Percentiles rank a stretch among this genome's conserved stretches.
These are phyloP conservation scores for Taxawa tesnikishii DNA, from an alignment of 2,329 filamentous ascomycete species.

Conservation along the genomic window DNA sequence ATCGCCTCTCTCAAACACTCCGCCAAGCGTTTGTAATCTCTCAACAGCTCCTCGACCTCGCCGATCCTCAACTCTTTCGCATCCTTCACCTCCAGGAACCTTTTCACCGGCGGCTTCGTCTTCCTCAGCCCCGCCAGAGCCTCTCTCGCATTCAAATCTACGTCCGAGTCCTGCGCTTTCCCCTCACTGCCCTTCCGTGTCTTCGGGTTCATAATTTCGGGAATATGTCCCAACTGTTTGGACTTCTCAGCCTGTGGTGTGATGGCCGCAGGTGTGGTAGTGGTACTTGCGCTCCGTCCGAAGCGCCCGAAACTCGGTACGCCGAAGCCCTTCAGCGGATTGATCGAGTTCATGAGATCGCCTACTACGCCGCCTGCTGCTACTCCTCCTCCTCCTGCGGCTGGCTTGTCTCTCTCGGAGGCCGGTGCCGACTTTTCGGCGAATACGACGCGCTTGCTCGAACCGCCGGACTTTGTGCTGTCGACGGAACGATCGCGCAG, in stretches of 20 bases:
- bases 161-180: slow-evolving; percentile 6
- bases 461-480: slow-evolving; percentile 53
- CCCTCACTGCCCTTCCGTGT: not conserved
- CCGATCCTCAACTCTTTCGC: slow-evolving; percentile 32
- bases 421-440: slow-evolving; percentile 11
- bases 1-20: slow-evolving; percentile 30
- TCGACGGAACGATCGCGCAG: slow-evolving; percentile 65
- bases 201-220: slow-evolving; percentile 12
- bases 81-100: slow-evolving; percentile 33
- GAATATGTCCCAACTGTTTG: slow-evolving; percentile 16
- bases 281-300: slow-evolving; percentile 15
- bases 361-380: slow-evolving; percentile 13
- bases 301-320: slow-evolving; percentile 21
- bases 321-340: slow-evolving; percentile 22
- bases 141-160: slow-evolving; percentile 26
- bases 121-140: slow-evolving; percentile 32
- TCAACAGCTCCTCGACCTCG: slow-evolving; percentile 33
- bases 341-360: slow-evolving; percentile 20
- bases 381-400: slow-evolving; percentile 8
- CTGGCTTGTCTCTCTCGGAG: slow-evolving; percentile 4
- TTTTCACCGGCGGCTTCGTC: slow-evolving; percentile 32
- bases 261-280: slow-evolving; percentile 12
- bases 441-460: slow-evolving; percentile 46
- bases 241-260: slow-evolving; percentile 41
- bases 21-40: slow-evolving; percentile 27